phyloP scores from a whole-genome alignment of 805 yeast species.

The Sungouiozyma ichnusensis region DNA sequence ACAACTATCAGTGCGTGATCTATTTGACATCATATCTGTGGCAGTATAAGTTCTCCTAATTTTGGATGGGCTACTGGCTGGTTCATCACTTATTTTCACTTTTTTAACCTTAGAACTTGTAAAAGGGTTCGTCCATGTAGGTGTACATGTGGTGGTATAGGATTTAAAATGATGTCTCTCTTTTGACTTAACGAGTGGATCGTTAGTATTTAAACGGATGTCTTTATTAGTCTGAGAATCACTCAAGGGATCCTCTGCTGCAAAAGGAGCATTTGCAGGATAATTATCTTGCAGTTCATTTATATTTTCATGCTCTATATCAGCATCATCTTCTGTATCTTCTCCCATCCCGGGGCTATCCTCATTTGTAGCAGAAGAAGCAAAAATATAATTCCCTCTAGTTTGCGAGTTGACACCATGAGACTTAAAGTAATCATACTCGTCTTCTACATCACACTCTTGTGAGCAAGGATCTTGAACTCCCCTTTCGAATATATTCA shows the following conservation, averaged over 20 bases:
- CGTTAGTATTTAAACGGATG: not conserved
- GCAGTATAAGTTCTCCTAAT: not conserved
- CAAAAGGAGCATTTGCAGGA: not conserved
- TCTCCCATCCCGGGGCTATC: not conserved
- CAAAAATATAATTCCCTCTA: not conserved
- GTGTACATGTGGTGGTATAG: not conserved
- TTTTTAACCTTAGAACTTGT: not conserved
- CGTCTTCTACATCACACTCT: conserved; percentile 20
- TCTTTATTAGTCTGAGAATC: not conserved
- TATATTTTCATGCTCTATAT: not conserved
- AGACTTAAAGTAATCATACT: not conserved
- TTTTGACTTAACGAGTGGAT: not conserved
- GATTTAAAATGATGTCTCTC: not conserved
- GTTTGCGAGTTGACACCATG: not conserved
- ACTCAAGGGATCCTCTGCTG: not conserved
- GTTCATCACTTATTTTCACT: not conserved
- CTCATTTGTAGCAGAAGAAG: not conserved
- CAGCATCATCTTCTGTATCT: not conserved
- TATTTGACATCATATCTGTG: not conserved
- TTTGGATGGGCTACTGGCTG: not conserved
- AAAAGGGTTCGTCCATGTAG: not conserved
- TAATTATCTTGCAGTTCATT: not conserved
- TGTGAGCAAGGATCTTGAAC: conserved; percentile 20
- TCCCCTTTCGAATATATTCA: conserved; percentile 21
- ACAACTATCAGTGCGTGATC: not conserved